Base-by-base conservation (phyloP, 139 green algal genomes). In the Micractinium conductrix region DNA sequence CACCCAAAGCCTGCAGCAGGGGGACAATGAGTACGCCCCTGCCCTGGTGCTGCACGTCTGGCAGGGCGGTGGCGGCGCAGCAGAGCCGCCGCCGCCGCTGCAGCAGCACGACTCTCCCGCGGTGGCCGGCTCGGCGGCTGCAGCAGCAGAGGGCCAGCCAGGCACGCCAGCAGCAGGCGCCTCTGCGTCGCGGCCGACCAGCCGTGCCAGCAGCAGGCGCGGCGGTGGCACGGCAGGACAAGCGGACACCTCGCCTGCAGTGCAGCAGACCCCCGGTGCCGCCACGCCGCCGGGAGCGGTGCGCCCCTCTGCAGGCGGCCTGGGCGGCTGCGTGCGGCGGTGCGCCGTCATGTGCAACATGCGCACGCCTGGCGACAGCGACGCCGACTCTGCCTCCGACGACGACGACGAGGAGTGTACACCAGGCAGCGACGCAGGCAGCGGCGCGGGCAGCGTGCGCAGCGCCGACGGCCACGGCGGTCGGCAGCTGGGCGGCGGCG, bases 21-120 rank as follows among this genome's bases (percentile, higher is more conserved):
- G 53, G 7, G 75, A 81, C 14, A 81, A 81, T 26, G 75, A 81
- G 53, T 81, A 81, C 75, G 53, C 37, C 7, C 75, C 75, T 16
- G 75, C 75, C 26, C 50, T 81, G 53, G 75, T 81, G 26, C 53
- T 81, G 53, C 75, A 81, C 53, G 53, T 81, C 21, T 42, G 67
- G 53, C 53, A 70, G 53, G 71, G 75, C 53, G 38, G 17, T 7
- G 28, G 16, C 0, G 33, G 12, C 1, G 53, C 53, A n/a, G 33
- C 53, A 55, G 30, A 2, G 1, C 12, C 10, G 45, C 30, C 44
- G n/a, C 26, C 43, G n/a, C n/a, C 2, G 30, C 7, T 8, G 0
- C 75, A 71, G 53, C 55, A 8, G 75, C 33, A 37, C 0, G 22
- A 4, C 16, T 4, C 12, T n/a, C n/a, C n/a, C n/a, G n/a, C n/a